These are phyloP conservation scores for Mycocentrospora acerina DNA, from an alignment of 2,329 filamentous ascomycete genomes.

Conservation along the genomic window DNA sequence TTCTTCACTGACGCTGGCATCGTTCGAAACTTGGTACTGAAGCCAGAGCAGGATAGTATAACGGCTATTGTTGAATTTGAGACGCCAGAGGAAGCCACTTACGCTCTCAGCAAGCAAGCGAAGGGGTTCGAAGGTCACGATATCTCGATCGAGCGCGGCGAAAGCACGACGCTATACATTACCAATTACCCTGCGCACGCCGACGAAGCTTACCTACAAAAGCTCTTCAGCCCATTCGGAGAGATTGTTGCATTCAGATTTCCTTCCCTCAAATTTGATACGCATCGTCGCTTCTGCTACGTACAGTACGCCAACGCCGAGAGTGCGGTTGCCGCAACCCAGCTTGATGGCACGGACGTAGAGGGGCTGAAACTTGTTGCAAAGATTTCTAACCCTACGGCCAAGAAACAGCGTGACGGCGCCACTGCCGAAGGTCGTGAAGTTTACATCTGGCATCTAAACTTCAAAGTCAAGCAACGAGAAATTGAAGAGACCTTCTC, in stretches of 20 bases:
- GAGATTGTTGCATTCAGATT: slow-evolving; percentile 84
- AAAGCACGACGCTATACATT: slow-evolving; percentile 80
- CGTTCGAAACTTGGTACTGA: slow-evolving; percentile 73
- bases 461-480: slow-evolving; percentile 73
- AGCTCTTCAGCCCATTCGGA: slow-evolving; percentile 69
- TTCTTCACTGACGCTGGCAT: slow-evolving; percentile 91
- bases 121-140: slow-evolving; percentile 74
- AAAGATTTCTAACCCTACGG: slow-evolving; percentile 80
- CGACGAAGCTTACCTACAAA: slow-evolving; percentile 68
- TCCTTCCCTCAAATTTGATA: slow-evolving; percentile 87
- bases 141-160: slow-evolving; percentile 73
- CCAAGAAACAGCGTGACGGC: slow-evolving; percentile 76
- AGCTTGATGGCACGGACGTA: slow-evolving; percentile 70
- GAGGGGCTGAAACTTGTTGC: slow-evolving; percentile 69
- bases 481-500: slow-evolving; percentile 72
- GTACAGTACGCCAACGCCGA: slow-evolving; percentile 72
- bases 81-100: slow-evolving; percentile 74
- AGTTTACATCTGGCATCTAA: slow-evolving; percentile 80
- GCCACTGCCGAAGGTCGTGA: slow-evolving; percentile 86
- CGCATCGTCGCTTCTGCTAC: slow-evolving; percentile 91
- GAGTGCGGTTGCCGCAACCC: slow-evolving; percentile 56
- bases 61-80: slow-evolving; percentile 85
- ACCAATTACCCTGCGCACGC: slow-evolving; percentile 83
- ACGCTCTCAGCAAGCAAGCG: slow-evolving; percentile 77
- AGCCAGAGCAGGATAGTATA: slow-evolving; percentile 61